Percentiles rank a stretch among this genome's conserved stretches.
phyloP scores from a whole-genome alignment of 306 rosid genomes.

The Medicago arabica region DNA sequence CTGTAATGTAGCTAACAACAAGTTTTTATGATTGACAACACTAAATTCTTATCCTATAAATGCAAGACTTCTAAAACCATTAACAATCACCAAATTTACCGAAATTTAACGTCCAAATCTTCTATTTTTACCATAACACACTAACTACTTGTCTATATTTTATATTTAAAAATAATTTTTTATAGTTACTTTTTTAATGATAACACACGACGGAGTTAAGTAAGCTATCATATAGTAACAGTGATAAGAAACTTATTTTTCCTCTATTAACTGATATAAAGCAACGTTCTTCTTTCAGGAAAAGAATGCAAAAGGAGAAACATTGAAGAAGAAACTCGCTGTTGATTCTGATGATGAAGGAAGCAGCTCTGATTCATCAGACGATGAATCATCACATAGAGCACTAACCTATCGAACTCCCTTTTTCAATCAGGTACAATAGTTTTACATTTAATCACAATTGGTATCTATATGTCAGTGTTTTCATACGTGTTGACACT shows the following conservation, averaged over 20 bases:
- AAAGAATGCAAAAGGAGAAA: conserved; percentile 61
- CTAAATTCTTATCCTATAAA: too few relatives aligned
- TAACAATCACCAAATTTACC: too few relatives aligned
- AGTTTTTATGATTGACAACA: too few relatives aligned
- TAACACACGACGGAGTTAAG: neutral
- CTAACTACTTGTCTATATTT: too few relatives aligned
- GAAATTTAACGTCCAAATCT: too few relatives aligned
- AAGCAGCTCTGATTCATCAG: conserved; percentile 76
- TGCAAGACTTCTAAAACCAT: too few relatives aligned
- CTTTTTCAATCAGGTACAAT: conserved; percentile 78
- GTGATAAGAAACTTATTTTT: conserved; percentile 11
- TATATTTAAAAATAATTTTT: too few relatives aligned
- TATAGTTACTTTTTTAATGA: too few relatives aligned
- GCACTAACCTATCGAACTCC: conserved; percentile 79
- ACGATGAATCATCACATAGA: conserved; percentile 72
- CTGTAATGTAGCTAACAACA: too few relatives aligned
- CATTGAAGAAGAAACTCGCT: conserved; percentile 64
- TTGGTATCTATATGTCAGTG: too few relatives aligned
- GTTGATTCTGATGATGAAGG: conserved; percentile 70
- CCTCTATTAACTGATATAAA: neutral
- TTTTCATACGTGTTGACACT: neutral
- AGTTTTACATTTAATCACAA: neutral
- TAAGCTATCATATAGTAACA: neutral
- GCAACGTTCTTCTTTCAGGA: conserved; percentile 52
- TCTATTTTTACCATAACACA: too few relatives aligned